Conservation (phyloP, 352 stramenopile genomes). For the Phytophthora vignae region DNA sequence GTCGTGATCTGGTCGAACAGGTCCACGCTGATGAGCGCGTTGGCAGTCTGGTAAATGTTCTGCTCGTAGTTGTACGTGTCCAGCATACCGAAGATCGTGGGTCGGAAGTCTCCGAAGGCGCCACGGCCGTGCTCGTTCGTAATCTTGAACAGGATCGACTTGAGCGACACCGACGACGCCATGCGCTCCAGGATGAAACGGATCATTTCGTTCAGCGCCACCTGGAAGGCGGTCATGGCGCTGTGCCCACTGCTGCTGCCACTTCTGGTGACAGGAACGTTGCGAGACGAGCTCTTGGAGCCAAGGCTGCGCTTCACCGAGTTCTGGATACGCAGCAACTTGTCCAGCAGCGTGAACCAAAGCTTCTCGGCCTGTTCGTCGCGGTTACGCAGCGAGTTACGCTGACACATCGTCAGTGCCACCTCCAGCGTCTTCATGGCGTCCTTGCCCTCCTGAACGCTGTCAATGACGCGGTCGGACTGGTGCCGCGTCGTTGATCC, state of each 20-base stretch:
- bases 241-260: slow-evolving; percentile 67
- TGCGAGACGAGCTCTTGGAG: slow-evolving; percentile 71
- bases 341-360: slow-evolving; percentile 96
- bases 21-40: slow-evolving; percentile 84
- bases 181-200: slow-evolving; percentile 95
- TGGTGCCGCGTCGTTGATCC: slow-evolving; percentile 53
- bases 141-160: slow-evolving; percentile 95
- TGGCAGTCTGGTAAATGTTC: slow-evolving; percentile 90
- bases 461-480: slow-evolving; percentile 87
- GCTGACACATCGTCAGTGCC: slow-evolving; percentile 93
- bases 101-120: slow-evolving; percentile 94
- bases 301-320: slow-evolving; percentile 91
- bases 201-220: slow-evolving; percentile 93
- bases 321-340: slow-evolving; percentile 93
- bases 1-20: slow-evolving; percentile 87
- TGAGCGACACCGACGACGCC: slow-evolving; percentile 93
- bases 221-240: slow-evolving; percentile 88
- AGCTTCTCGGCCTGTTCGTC: slow-evolving; percentile 93
- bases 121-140: slow-evolving; percentile 94
- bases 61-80: slow-evolving; percentile 93
- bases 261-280: slow-evolving; percentile 44
- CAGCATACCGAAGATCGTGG: slow-evolving; percentile 95
- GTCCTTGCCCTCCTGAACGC: slow-evolving; percentile 73
- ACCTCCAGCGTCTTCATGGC: slow-evolving; percentile 93
- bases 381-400: slow-evolving; percentile 89